phyloP scores from a whole-genome alignment of 2,329 filamentous ascomycete species.

The Alternaria tenuissima region DNA sequence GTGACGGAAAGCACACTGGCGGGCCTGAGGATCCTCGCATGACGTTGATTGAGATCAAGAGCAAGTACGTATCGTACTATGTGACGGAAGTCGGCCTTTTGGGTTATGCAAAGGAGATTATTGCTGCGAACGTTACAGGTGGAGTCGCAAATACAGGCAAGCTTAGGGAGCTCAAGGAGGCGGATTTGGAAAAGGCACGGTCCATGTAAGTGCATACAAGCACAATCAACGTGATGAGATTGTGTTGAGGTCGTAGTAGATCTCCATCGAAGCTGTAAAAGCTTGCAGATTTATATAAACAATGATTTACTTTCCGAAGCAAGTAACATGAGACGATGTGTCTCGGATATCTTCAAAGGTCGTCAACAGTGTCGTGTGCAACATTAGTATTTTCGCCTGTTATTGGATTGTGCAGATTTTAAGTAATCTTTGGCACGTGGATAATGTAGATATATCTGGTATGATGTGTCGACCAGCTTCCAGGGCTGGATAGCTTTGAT shows the following conservation, averaged over 20 bases:
- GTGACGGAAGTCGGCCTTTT: conserved; percentile 45
- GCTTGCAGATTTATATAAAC: not conserved
- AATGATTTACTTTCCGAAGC: not conserved
- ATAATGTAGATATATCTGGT: not conserved
- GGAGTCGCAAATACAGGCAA: conserved; percentile 52
- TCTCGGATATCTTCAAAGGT: not conserved
- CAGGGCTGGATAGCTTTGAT: conserved; percentile 15
- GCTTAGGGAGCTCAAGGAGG: conserved; percentile 59
- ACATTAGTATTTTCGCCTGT: not conserved
- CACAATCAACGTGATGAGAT: not conserved
- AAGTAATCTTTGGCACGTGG: not conserved
- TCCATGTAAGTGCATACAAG: conserved; percentile 16
- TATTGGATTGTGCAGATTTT: not conserved
- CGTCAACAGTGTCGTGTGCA: no score
- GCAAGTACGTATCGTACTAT: conserved; percentile 53
- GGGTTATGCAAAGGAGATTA: conserved; percentile 53
- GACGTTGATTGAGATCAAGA: conserved; percentile 52
- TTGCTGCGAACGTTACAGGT: conserved; percentile 48
- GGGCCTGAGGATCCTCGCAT: conserved; percentile 58
- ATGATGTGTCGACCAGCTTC: not conserved
- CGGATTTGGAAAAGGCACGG: conserved; percentile 55
- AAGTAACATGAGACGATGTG: not conserved
- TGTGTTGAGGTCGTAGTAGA: conserved; percentile 8
- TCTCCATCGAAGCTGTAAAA: conserved; percentile 5
- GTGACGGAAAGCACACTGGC: conserved; percentile 59